Conservation (phyloP, 352 stramenopile genomes). For the Globisporangium parvum region DNA sequence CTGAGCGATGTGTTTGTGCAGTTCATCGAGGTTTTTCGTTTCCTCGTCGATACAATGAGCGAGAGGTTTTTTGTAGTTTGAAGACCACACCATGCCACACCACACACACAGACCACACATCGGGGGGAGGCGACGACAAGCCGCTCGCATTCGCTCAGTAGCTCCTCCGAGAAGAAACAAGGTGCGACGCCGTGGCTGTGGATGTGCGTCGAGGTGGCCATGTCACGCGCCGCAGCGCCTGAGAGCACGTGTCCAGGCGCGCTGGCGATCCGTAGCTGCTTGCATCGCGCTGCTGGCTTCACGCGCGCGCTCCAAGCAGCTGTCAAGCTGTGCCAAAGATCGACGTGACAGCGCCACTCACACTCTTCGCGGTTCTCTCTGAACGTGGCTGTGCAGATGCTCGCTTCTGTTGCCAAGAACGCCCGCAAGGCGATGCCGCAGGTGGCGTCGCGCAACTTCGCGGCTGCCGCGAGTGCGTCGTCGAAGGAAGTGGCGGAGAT, state of each 20-base stretch:
- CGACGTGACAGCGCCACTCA: too few relatives aligned
- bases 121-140: background rate
- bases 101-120: constrained; percentile 1
- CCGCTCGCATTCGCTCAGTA: constrained; percentile 16
- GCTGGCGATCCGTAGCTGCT: background rate
- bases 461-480: constrained; percentile 23
- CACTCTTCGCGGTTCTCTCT: background rate
- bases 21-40: background rate
- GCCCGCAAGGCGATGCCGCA: constrained; percentile 35
- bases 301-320: background rate
- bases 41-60: background rate
- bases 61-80: background rate
- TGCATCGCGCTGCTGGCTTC: background rate
- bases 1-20: background rate
- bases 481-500: constrained; percentile 58
- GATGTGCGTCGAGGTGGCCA: background rate
- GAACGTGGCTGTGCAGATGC: constrained; percentile 26
- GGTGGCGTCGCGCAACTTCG: constrained; percentile 30
- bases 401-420: constrained; percentile 74
- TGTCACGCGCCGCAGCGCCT: background rate
- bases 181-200: constrained; percentile 2
- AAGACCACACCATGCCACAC: background rate
- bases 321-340: too few relatives aligned
- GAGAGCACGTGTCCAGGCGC: background rate
- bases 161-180: constrained; percentile 17